Base-by-base conservation (phyloP, 1,139 yeast species). In the Suhomyces panamericanus region DNA sequence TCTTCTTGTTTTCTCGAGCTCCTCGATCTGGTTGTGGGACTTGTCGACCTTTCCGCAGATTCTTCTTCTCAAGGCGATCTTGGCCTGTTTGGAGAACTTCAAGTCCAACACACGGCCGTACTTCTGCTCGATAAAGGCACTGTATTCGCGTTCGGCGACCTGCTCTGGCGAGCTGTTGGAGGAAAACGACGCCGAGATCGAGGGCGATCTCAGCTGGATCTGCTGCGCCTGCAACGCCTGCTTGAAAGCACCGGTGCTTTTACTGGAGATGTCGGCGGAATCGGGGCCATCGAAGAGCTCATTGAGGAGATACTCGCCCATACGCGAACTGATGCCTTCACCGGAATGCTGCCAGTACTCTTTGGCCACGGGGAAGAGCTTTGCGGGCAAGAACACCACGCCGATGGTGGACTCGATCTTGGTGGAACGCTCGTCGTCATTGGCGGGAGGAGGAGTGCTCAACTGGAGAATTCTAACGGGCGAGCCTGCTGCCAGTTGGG, bases 281-380 rank as follows among this genome's bases (percentile, higher is more conserved):
- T 41, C 26, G 13, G 35, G 44, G 47, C 55, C 69, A 22, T 70
- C 67, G 53, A 80, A 76, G 54, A 87, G 69, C 54, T 82, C 87
- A 48, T 79, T 80, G 47, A 86, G 66, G 35, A 87, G 81, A 58
- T 88, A 93, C 62, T 91, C 97, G 1, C 91, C 97, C 66, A 85
- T 70, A 57, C 98, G 72, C 10, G 96, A 87, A 15, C 96, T 87
- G 35, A 93, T 80, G 11, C 96, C 96, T 64, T 93, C 98, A 28
- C 99, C 99, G 0, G 96, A 75, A 58, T 91, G 97, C 62, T 91
- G 97, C 99, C 99, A 93, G 66, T 87, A 93, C 55, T 81, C 82
- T 61, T 89, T 90, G 29, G 95, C 93, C 6, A 86, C 62, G 1
- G 79, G 64, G 52, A 72, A 81, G 41, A 78, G 80, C 2, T 67